Base-by-base conservation (phyloP, 371 early-diverging fungal genomes). In the Mucor racemosus region DNA sequence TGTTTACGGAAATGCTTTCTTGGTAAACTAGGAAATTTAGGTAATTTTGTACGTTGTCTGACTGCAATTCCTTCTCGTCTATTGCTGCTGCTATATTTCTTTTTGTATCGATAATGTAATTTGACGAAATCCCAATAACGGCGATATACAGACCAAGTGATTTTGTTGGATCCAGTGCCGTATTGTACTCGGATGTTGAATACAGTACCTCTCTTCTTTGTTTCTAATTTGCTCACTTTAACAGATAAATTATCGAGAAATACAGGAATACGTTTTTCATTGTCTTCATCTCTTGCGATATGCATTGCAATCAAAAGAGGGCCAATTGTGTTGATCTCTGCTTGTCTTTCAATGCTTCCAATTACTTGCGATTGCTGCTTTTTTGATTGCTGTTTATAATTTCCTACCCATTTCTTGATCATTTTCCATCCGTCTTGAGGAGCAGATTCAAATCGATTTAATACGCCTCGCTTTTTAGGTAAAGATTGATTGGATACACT, bases 91-190 rank as follows among this genome's bases (percentile, higher is more conserved):
- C 59, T 74, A 56, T 60, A 76, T 19, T 21, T 55, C 9, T 42
- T 62, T 40, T 60, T 64, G 65, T 75, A 89, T 34, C 67, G 76
- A 34, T 65, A 85, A 75, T 89, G 90, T 40, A 89, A 69, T 19
- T 78, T 71, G 35, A 86, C 61, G 67, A 90, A 87, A 60, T 90
- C 90, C 73, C 83, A 74, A 35, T 81, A 75, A 1, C 80, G 72
- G 14, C 88, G 84, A 58, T 76, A 70, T 4, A 90, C 76, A 10
- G 74, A 66, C 89, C 90, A 90, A 6, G 46, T 31, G 1, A 72
- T 53, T 17, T 65, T 68, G 11, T 57, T 44, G 3, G 68, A 41
- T 7, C 65, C 64, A 15, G 58, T 59, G 19, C 75, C 73, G 44
- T 78, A 75, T n/a, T 63, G 42, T 5, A 73, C 66, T 13, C 40